Percentiles rank a stretch among this genome's conserved stretches.
phyloP scores from a whole-genome alignment of 169 alveolate genomes.

The Cryptosporidium ryanae region DNA sequence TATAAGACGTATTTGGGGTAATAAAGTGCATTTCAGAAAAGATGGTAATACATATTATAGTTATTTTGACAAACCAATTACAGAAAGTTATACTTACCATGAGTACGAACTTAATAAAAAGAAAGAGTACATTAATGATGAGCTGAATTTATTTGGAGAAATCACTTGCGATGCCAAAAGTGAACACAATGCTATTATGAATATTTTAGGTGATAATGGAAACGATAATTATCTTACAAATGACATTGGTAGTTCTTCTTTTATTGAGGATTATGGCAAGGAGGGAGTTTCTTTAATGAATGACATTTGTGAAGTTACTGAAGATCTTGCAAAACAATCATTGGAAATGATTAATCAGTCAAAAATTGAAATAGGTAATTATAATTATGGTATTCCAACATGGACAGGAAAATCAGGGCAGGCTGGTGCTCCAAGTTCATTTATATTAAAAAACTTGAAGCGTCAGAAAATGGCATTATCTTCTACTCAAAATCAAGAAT shows the following conservation, averaged over 20 bases:
- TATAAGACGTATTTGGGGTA: slow-evolving; percentile 54
- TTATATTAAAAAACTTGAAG: slow-evolving; percentile 30
- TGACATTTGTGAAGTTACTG: slow-evolving; percentile 45
- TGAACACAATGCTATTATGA: slow-evolving; percentile 70
- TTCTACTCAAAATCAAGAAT: neutral
- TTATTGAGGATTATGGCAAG: neutral
- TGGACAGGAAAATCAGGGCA: slow-evolving; percentile 78
- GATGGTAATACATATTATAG: slow-evolving; percentile 53
- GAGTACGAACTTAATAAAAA: neutral
- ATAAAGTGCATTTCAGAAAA: slow-evolving; percentile 12
- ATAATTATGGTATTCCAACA: slow-evolving; percentile 73
- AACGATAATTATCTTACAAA: slow-evolving; percentile 27
- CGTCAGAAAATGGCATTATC: slow-evolving; percentile 3
- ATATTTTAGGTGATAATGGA: slow-evolving; percentile 45
- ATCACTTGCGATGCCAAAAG: slow-evolving; percentile 66
- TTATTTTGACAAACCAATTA: slow-evolving; percentile 20
- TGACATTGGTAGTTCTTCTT: slow-evolving; percentile 27
- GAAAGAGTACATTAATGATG: slow-evolving; percentile 16
- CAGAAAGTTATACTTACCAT: neutral
- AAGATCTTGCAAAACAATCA: slow-evolving; percentile 26
- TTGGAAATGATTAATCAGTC: slow-evolving; percentile 30
- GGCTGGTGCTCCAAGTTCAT: slow-evolving; percentile 77
- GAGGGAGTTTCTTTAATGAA: neutral
- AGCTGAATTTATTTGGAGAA: slow-evolving; percentile 56
- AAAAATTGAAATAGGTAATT: slow-evolving; percentile 51